phyloP scores from a whole-genome alignment of 2,329 filamentous ascomycete species.

The Clonostachys solani region DNA sequence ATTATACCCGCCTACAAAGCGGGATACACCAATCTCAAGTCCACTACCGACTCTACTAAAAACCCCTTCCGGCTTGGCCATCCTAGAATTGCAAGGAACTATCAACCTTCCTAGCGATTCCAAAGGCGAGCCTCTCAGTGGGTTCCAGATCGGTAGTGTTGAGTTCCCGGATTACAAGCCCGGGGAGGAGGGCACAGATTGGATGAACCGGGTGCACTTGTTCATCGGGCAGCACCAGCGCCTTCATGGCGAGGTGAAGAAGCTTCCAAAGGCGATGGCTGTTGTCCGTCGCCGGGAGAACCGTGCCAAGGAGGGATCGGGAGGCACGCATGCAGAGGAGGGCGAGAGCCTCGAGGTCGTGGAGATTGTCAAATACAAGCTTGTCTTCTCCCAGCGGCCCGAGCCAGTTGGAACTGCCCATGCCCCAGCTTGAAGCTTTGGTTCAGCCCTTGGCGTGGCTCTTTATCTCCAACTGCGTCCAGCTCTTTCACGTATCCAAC shows the following conservation, averaged over 20 bases:
- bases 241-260: constrained; percentile 86
- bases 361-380: constrained; percentile 82
- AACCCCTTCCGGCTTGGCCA: constrained; percentile 82
- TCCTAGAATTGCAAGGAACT: constrained; percentile 89
- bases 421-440: constrained; percentile 7
- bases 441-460: too few relatives aligned
- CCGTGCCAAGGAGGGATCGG: constrained; percentile 29
- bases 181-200: constrained; percentile 48
- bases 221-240: constrained; percentile 88
- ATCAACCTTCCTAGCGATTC: constrained; percentile 65
- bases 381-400: constrained; percentile 78
- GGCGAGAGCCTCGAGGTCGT: constrained; percentile 69
- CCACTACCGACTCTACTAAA: constrained; percentile 80
- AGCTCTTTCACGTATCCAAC: too few relatives aligned
- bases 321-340: constrained; percentile 5
- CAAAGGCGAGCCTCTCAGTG: constrained; percentile 19
- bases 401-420: constrained; percentile 68
- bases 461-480: too few relatives aligned
- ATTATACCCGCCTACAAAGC: constrained; percentile 33
- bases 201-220: constrained; percentile 88
- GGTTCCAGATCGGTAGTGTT: constrained; percentile 59
- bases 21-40: constrained; percentile 18
- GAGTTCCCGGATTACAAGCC: constrained; percentile 71
- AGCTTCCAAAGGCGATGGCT: constrained; percentile 72
- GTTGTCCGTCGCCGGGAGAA: constrained; percentile 56